A percentile compares a stretch with the other conserved stretches of the same genome.
Conservation (phyloP, 1,284 basidiomycete genomes). For the Boletus semigastroideus region DNA sequence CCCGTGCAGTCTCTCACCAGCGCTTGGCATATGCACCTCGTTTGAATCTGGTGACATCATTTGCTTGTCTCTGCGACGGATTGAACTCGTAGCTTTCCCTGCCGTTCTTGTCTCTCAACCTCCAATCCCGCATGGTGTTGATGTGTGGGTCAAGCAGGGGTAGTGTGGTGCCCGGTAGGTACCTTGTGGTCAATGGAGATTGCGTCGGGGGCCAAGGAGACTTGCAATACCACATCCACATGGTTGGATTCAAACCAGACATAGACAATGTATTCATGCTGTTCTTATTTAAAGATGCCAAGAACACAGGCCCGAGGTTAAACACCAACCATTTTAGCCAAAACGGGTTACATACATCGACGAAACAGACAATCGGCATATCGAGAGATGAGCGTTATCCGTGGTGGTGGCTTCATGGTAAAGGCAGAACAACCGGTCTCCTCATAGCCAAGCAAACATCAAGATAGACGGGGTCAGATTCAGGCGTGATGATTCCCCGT, state of each 20-base stretch:
- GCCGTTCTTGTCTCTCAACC: neutral
- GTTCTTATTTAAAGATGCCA: too few relatives aligned
- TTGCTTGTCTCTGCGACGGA: too few relatives aligned
- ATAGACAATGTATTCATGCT: neutral
- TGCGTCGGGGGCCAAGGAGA: neutral
- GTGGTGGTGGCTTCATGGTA: conserved; percentile 12
- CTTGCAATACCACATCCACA: neutral
- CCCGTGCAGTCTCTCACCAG: neutral
- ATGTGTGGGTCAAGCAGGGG: neutral
- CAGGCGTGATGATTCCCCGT: conserved; percentile 47
- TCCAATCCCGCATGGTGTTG: neutral
- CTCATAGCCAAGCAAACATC: conserved; percentile 35
- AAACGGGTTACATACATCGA: neutral
- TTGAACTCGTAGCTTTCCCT: too few relatives aligned
- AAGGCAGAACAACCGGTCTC: conserved; percentile 17
- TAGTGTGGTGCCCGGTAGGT: neutral
- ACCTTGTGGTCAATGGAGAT: neutral
- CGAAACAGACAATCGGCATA: neutral
- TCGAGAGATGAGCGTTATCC: too few relatives aligned
- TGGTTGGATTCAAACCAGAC: neutral
- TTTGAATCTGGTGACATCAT: too few relatives aligned
- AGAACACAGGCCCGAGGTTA: too few relatives aligned
- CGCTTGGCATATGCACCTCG: too few relatives aligned
- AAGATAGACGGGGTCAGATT: conserved; percentile 40
- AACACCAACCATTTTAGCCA: too few relatives aligned